These are phyloP conservation scores for Aureobasidium vineae DNA, from an alignment of 2,329 filamentous ascomycete species.

Conservation along the genomic window DNA sequence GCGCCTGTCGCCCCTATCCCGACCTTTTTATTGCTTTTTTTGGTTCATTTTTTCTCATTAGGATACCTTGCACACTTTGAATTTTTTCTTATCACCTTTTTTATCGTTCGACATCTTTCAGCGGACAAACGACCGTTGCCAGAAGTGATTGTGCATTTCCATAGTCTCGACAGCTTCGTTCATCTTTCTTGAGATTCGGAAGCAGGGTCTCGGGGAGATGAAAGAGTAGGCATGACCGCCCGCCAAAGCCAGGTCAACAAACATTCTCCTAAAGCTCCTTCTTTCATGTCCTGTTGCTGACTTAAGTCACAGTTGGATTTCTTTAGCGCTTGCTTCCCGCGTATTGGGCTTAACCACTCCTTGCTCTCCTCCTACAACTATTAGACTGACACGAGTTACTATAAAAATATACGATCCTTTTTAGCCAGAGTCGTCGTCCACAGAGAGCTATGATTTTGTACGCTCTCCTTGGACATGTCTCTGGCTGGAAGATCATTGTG, in stretches of 20 bases:
- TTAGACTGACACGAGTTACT: not conserved
- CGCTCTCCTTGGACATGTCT: too few species aligned
- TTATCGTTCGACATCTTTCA: not conserved
- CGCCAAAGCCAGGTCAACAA: not conserved
- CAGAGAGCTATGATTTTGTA: too few species aligned
- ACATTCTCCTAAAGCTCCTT: not conserved
- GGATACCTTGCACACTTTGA: constrained; percentile 14
- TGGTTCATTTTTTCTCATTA: not conserved
- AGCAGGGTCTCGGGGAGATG: not conserved
- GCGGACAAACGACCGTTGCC: not conserved
- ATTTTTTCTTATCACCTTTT: not conserved
- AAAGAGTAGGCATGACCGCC: not conserved
- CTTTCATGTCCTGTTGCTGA: not conserved
- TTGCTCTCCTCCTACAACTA: not conserved
- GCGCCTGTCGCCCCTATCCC: not conserved
- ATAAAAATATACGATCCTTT: too few species aligned
- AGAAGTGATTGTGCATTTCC: not conserved
- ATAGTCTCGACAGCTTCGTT: not conserved
- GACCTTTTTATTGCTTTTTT: not conserved
- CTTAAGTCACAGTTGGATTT: not conserved
- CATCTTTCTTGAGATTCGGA: not conserved
- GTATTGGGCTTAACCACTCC: not conserved
- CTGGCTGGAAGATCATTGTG: too few species aligned
- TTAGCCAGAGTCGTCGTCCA: too few species aligned
- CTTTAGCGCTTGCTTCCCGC: not conserved